Evolutionary conservation across 2,329 filamentous ascomycete genomes (phyloP), one percentile per base, ranked within the genome.

Genomic region (Aspergillus sp.): DNA sequence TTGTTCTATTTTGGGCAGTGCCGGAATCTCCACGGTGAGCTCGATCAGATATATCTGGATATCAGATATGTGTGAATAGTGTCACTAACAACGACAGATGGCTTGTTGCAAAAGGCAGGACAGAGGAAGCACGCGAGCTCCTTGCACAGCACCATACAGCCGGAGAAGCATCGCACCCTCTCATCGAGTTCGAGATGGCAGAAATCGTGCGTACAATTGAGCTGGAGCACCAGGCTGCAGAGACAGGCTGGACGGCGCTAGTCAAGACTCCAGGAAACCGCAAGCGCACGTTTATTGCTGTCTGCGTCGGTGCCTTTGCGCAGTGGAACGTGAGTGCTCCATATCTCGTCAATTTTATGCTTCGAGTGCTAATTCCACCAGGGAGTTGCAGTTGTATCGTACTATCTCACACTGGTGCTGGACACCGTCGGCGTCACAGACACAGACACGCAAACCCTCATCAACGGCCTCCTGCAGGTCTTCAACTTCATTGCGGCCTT

Each of bases 341-440:
- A 30, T 30, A 30, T 3, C 8, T 30, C 7, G 11, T 30, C 11
- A 30, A 8, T 30, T 30, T 9, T 30, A 30, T 30, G 4, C 4
- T 9, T 9, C 7, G 22, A 5, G 26, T 30, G 26, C 26, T 30
- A 30, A 30, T 30, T 30, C 1, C 2, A 9, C 8, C 26, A 30
- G 26, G 26, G 26, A 11, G 41, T 43, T 3, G 22, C 20, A 12
- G 43, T 45, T 7, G 22, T 45, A 12, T 45, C 43, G 22, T 45
- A 45, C 43, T 45, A 26, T 17, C 43, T 45, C 20, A 26, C 68
- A 0, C 59, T 73, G 1, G 70, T 76, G 15, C 69, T 77, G 5
- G 66, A 71, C 39, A 72, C 70, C 0, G 65, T 77, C 39, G 74
- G 74, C 1, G 71, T 76, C 42, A 73, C 65, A 8, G 64, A 67